Evolutionary conservation across 768 basidiomycete genomes (phyloP).

Genomic region (Kwoniella sp.): DNA sequence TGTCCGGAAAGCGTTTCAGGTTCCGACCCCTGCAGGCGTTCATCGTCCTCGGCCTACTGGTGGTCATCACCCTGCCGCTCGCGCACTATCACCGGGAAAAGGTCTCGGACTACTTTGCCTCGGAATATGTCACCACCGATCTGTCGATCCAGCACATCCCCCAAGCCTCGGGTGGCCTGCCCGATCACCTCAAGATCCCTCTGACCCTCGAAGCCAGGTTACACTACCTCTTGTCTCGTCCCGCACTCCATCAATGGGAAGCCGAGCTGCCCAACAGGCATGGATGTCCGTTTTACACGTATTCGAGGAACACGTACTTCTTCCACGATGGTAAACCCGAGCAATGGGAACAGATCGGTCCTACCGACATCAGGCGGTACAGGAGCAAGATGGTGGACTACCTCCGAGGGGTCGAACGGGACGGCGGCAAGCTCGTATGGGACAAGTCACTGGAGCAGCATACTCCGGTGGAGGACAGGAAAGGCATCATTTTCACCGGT

Average conservation of each 20-base stretch:
- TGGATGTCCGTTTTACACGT: conserved; percentile 42
- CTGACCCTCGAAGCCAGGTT: conserved; percentile 33
- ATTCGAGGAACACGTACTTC: conserved; percentile 40
- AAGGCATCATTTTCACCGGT: conserved; percentile 43
- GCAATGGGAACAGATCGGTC: conserved; percentile 32
- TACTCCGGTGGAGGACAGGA: conserved; percentile 16
- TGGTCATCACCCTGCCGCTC: conserved; percentile 11
- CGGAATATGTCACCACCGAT: conserved; percentile 4
- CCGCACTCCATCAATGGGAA: conserved; percentile 39
- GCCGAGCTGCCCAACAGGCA: conserved; percentile 35
- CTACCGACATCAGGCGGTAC: conserved; percentile 37
- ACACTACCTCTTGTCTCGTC: conserved; percentile 29
- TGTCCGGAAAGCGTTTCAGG: conserved; percentile 4
- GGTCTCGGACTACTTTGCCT: conserved; percentile 6
- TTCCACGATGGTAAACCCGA: conserved; percentile 43
- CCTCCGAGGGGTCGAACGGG: conserved; percentile 24
- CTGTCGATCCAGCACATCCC: conserved; percentile 16
- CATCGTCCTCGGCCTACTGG: conserved; percentile 15
- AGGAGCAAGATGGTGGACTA: conserved; percentile 4
- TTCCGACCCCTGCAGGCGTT: conserved; percentile 16
- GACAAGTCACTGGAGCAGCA: conserved; percentile 24
- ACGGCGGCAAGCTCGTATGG: conserved; percentile 40
- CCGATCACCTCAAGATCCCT: conserved; percentile 22
- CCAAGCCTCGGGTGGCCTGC: conserved; percentile 19
- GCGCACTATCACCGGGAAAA: conserved; percentile 7